These are phyloP conservation scores for Dactylellina leptospora DNA, from an alignment of 2,329 filamentous ascomycete genomes.

Conservation along the genomic window DNA sequence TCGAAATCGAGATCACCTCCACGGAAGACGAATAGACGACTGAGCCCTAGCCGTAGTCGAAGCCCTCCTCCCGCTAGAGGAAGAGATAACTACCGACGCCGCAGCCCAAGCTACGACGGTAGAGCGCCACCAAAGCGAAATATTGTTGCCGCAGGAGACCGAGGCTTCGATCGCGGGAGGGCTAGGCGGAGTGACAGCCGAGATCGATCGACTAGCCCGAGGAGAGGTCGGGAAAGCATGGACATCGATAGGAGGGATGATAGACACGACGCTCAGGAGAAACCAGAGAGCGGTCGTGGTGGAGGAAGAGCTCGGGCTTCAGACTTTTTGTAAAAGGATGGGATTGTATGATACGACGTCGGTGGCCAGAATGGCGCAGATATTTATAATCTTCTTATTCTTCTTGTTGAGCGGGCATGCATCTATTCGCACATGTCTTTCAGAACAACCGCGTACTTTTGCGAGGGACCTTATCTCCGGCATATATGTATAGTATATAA, in stretches of 20 bases:
- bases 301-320: constrained; percentile 56
- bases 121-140: constrained; percentile 22
- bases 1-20: constrained; percentile 34
- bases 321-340: constrained; percentile 56
- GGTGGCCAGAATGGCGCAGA: constrained; percentile 3
- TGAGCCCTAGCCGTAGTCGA: constrained; percentile 47
- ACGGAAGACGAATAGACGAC: constrained; percentile 36
- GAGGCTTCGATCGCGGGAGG: constrained; percentile 21
- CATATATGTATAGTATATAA: constrained; percentile 25
- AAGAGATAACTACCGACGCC: constrained; percentile 39
- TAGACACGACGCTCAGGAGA: constrained; percentile 10
- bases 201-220: constrained; percentile 38
- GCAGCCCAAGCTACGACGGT: constrained; percentile 42
- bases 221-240: constrained; percentile 31
- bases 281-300: constrained; percentile 52
- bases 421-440: neutral
- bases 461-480: constrained; percentile 7
- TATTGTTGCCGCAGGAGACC: neutral
- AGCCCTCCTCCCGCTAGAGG: constrained; percentile 37
- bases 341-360: constrained; percentile 19
- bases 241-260: constrained; percentile 52
- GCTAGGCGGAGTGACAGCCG: constrained; percentile 41
- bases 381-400: neutral
- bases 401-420: constrained; percentile 3
- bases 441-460: constrained; percentile 4